These are phyloP conservation scores for Hymenoscyphus occultus DNA, from an alignment of 2,329 filamentous ascomycete genomes.

Conservation along the genomic window DNA sequence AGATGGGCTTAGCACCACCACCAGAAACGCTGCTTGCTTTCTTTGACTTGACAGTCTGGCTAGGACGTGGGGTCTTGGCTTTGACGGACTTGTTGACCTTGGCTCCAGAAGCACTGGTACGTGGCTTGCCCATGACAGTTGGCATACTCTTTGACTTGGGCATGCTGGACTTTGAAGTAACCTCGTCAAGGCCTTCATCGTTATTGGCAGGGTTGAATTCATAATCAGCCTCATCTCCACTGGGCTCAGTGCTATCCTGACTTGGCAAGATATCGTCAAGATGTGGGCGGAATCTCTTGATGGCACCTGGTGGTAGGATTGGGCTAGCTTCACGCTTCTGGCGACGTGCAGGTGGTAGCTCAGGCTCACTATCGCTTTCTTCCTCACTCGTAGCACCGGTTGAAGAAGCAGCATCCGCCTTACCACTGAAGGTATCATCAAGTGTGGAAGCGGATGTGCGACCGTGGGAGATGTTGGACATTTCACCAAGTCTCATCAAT, in stretches of 20 bases:
- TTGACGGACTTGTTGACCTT: slow-evolving; percentile 48
- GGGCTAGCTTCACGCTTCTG: slow-evolving; percentile 55
- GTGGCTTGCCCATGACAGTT: slow-evolving; percentile 40
- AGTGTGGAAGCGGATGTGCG: slow-evolving; percentile 90
- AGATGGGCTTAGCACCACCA: slow-evolving; percentile 50
- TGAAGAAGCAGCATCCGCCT: slow-evolving; percentile 79
- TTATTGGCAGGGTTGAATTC: slow-evolving; percentile 39
- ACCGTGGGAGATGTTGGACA: slow-evolving; percentile 88
- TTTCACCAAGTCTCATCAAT: slow-evolving; percentile 91
- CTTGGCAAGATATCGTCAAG: slow-evolving; percentile 52
- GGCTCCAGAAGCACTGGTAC: slow-evolving; percentile 37
- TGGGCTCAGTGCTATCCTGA: slow-evolving; percentile 57
- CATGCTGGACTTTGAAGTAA: slow-evolving; percentile 36
- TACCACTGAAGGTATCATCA: slow-evolving; percentile 89
- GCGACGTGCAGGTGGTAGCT: slow-evolving; percentile 56
- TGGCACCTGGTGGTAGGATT: slow-evolving; percentile 45
- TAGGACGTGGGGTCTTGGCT: slow-evolving; percentile 37
- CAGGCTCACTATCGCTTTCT: slow-evolving; percentile 65
- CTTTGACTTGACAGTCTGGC: slow-evolving; percentile 47
- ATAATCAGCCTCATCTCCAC: slow-evolving; percentile 58
- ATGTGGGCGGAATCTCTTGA: slow-evolving; percentile 46
- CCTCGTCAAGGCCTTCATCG: slow-evolving; percentile 27
- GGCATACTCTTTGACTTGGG: slow-evolving; percentile 42
- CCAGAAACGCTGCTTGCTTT: slow-evolving; percentile 40
- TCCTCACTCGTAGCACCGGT: slow-evolving; percentile 80